These are phyloP conservation scores for Shiraia sp. DNA, from an alignment of 2,329 filamentous ascomycete species.

Conservation along the genomic window DNA sequence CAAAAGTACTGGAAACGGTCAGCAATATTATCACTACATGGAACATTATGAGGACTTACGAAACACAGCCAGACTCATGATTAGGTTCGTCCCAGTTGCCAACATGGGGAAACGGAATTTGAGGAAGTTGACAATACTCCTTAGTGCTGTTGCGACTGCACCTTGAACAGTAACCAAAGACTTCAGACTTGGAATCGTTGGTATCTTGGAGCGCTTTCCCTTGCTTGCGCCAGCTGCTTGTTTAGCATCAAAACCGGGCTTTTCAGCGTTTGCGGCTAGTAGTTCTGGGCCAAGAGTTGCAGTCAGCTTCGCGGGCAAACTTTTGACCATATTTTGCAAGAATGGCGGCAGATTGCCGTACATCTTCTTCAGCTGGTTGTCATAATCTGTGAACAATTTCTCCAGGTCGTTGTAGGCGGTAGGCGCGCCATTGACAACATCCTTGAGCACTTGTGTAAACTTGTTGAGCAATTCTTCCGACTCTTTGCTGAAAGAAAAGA, in stretches of 20 bases:
- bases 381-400: slow-evolving; percentile 65
- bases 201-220: slow-evolving; percentile 59
- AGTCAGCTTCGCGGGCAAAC: slow-evolving; percentile 80
- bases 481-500: slow-evolving; percentile 81
- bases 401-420: slow-evolving; percentile 92
- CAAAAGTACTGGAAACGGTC: slow-evolving; percentile 65
- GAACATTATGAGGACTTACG: slow-evolving; percentile 63
- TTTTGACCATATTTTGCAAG: slow-evolving; percentile 83
- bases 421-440: slow-evolving; percentile 88
- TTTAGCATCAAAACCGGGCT: slow-evolving; percentile 54
- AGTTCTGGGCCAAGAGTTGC: slow-evolving; percentile 77
- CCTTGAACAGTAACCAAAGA: slow-evolving; percentile 84
- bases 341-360: slow-evolving; percentile 72
- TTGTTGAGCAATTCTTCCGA: slow-evolving; percentile 78
- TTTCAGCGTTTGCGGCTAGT: slow-evolving; percentile 76
- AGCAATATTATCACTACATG: slow-evolving; percentile 9
- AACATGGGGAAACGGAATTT: slow-evolving; percentile 88
- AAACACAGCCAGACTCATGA: slow-evolving; percentile 88
- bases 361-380: slow-evolving; percentile 65
- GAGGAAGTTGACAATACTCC: slow-evolving; percentile 87
- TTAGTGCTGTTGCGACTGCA: slow-evolving; percentile 80
- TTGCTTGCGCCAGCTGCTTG: slow-evolving; percentile 22
- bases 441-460: slow-evolving; percentile 90
- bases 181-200: slow-evolving; percentile 68
- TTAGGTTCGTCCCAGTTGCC: slow-evolving; percentile 79